Percentiles rank a stretch among this genome's conserved stretches.
These are phyloP conservation scores for Sporothrix globosa DNA, from an alignment of 2,329 filamentous ascomycete genomes.

Conservation along the genomic window DNA sequence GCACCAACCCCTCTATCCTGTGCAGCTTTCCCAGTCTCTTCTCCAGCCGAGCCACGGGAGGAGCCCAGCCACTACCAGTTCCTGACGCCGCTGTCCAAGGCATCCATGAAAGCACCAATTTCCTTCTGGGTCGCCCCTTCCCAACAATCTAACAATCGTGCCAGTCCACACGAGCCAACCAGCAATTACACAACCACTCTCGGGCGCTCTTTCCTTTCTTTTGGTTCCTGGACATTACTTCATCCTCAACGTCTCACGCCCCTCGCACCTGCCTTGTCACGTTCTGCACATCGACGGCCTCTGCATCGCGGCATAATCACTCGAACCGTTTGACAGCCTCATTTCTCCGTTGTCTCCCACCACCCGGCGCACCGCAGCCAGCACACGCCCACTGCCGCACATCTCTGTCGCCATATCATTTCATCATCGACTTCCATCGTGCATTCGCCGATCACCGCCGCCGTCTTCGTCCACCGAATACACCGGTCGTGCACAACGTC, in stretches of 20 bases:
- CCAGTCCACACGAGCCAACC: conserved; percentile 11
- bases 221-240: conserved; percentile 17
- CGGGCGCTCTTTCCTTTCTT: conserved; percentile 10
- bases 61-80: conserved; percentile 11
- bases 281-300: conserved; percentile 6
- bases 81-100: conserved; percentile 18
- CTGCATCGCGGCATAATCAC: conserved; percentile 8
- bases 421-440: conserved; percentile 1
- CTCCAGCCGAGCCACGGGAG: neutral
- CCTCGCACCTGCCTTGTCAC: conserved; percentile 15
- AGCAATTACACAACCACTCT: neutral
- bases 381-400: neutral
- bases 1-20: conserved; percentile 22
- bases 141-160: conserved; percentile 17
- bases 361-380: neutral
- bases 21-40: neutral
- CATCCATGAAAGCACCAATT: conserved; percentile 26
- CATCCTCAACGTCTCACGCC: neutral
- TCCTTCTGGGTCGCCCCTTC: conserved; percentile 23
- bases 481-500: neutral
- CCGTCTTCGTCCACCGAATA: neutral
- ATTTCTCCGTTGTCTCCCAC: neutral
- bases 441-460: conserved; percentile 2
- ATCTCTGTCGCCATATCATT: neutral
- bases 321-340: neutral